phyloP scores from a whole-genome alignment of 148 eudicot genomes.

The Suaeda aralocaspica region DNA sequence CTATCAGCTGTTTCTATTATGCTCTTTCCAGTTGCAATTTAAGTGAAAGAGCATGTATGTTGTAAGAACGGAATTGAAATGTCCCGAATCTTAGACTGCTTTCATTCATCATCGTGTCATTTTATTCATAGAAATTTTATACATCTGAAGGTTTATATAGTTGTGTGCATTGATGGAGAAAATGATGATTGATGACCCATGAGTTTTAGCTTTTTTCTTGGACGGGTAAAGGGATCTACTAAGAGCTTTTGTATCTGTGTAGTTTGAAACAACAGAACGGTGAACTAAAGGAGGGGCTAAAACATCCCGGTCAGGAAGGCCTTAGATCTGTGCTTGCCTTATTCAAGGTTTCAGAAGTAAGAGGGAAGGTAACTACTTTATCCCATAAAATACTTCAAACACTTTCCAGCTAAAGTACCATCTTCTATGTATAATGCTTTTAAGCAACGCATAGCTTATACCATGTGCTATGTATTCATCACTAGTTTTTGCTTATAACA shows the following conservation, averaged over 20 bases:
- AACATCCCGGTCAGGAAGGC: conserved; percentile 74
- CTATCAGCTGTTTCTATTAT: background rate
- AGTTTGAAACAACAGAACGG: conserved; percentile 81
- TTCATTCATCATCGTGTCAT: background rate
- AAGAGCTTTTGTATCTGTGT: conserved; percentile 7
- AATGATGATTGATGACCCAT: background rate
- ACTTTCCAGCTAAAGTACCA: too few species aligned
- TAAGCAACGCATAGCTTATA: too few species aligned
- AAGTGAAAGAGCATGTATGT: background rate
- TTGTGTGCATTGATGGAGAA: background rate
- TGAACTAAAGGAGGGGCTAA: conserved; percentile 85
- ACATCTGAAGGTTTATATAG: background rate
- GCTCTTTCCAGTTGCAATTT: background rate
- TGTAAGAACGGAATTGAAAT: background rate
- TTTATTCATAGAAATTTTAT: background rate
- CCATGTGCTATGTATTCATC: too few species aligned
- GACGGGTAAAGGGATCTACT: background rate
- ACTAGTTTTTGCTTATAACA: too few species aligned
- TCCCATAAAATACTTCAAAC: background rate
- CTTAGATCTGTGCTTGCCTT: conserved; percentile 84
- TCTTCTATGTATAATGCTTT: too few species aligned
- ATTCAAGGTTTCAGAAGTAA: conserved; percentile 50
- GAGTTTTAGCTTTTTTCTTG: background rate
- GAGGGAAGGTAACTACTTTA: conserved; percentile 44
- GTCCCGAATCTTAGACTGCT: too few species aligned